phyloP scores from a whole-genome alignment of 805 yeast genomes.

The Candida argentea region DNA sequence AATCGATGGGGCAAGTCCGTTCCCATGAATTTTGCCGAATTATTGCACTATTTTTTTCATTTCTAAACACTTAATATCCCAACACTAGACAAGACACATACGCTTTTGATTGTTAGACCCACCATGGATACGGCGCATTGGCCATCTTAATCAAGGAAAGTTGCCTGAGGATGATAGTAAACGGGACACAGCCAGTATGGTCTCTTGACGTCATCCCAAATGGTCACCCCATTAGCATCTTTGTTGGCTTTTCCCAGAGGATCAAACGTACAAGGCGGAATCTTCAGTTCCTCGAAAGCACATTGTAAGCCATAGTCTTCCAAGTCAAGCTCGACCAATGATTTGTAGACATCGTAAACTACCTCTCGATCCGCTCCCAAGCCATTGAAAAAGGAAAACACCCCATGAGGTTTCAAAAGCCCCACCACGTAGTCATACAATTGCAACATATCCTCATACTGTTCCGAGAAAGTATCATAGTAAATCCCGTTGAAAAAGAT shows the following conservation, averaged over 20 bases:
- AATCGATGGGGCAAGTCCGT: no score
- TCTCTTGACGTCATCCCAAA: conserved; percentile 53
- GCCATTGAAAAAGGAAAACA: conserved; percentile 88
- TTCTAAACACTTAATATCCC: no score
- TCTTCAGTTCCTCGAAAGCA: conserved; percentile 39
- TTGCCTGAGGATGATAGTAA: conserved; percentile 56
- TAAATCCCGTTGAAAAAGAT: conserved; percentile 84
- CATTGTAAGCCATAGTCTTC: conserved; percentile 68
- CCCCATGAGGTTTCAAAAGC: conserved; percentile 68
- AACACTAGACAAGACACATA: no score
- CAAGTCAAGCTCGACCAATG: conserved; percentile 72
- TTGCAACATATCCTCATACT: conserved; percentile 80
- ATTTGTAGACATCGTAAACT: conserved; percentile 61
- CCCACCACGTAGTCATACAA: conserved; percentile 78
- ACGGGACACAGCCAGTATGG: conserved; percentile 62
- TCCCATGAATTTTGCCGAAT: no score
- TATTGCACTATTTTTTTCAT: no score
- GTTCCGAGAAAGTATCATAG: conserved; percentile 90
- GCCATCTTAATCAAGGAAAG: no score
- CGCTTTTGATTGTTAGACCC: no score
- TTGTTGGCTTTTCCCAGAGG: conserved; percentile 23
- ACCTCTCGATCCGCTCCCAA: conserved; percentile 37
- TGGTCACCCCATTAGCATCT: conserved; percentile 8
- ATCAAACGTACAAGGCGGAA: conserved; percentile 36
- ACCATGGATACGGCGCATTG: no score